A percentile compares a stretch with the other conserved stretches of the same genome.
Conservation (phyloP, 1,284 basidiomycete species). For the Xanthoconium separans region DNA sequence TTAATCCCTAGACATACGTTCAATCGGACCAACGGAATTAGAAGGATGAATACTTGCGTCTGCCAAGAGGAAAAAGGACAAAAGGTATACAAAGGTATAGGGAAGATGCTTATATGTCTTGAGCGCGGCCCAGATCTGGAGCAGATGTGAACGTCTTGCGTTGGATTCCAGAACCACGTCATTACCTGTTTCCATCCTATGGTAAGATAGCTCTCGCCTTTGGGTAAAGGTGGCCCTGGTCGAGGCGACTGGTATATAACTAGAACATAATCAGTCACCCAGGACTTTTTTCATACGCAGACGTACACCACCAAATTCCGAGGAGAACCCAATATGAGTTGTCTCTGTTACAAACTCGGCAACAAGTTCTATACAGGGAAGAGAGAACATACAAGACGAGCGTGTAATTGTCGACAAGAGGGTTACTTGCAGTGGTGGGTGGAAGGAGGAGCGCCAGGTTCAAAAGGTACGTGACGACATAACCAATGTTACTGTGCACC, state of each 20-base stretch:
- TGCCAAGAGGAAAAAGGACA: slow-evolving; percentile 75
- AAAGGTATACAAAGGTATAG: slow-evolving; percentile 73
- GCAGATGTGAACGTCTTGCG: not conserved
- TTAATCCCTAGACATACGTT: slow-evolving; percentile 53
- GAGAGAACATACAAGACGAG: slow-evolving; percentile 52
- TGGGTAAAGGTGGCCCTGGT: slow-evolving; percentile 70
- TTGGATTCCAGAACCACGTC: not conserved
- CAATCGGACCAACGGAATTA: not conserved
- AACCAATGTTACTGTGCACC: slow-evolving; percentile 78
- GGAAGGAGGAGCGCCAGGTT: slow-evolving; percentile 77
- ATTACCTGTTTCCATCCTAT: slow-evolving; percentile 78
- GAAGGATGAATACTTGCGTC: slow-evolving; percentile 43
- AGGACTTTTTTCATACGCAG: not conserved
- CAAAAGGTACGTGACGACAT: slow-evolving; percentile 62
- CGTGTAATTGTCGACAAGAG: slow-evolving; percentile 72
- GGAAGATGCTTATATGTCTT: slow-evolving; percentile 73
- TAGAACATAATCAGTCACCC: slow-evolving; percentile 26
- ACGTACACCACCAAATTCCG: slow-evolving; percentile 82
- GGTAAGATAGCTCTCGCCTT: slow-evolving; percentile 69
- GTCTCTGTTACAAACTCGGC: slow-evolving; percentile 40
- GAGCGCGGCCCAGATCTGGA: slow-evolving; percentile 65
- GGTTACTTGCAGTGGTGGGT: slow-evolving; percentile 46
- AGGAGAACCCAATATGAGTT: slow-evolving; percentile 74
- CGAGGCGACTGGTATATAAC: slow-evolving; percentile 77
- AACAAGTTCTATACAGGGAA: not conserved